Evolutionary conservation across 192 early-diverging fungal genomes (phyloP).

Genomic region (Gamsiella multidivaricata): DNA sequence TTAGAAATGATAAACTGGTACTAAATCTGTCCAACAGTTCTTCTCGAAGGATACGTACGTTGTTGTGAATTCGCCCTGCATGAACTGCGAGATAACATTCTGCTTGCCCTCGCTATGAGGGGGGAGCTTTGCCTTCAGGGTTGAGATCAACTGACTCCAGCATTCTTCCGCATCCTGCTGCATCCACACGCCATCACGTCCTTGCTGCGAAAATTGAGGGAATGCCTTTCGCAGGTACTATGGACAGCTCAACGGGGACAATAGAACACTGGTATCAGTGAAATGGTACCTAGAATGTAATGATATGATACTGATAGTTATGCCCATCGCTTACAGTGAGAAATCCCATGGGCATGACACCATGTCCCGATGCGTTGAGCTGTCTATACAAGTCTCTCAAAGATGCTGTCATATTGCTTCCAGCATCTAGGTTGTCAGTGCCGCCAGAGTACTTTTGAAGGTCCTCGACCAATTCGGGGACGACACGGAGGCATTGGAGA

Average conservation of each 20-base stretch:
- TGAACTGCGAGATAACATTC: slow-evolving; percentile 66
- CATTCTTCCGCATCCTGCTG: slow-evolving; percentile 99
- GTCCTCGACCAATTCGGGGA: slow-evolving; percentile 77
- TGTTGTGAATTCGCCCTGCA: slow-evolving; percentile 75
- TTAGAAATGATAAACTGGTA: no score
- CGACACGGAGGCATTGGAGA: slow-evolving; percentile 90
- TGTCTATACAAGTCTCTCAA: slow-evolving; percentile 80
- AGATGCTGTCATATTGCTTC: slow-evolving; percentile 73
- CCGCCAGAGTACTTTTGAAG: slow-evolving; percentile 60
- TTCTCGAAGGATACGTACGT: slow-evolving; percentile 42
- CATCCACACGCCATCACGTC: slow-evolving; percentile 74
- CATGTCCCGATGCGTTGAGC: slow-evolving; percentile 74
- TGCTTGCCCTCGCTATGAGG: slow-evolving; percentile 19
- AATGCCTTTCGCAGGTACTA: slow-evolving; percentile 79
- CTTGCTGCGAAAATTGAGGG: slow-evolving; percentile 89
- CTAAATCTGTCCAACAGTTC: no score
- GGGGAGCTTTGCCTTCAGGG: slow-evolving; percentile 68
- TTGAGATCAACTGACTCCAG: slow-evolving; percentile 88
- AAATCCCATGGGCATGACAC: slow-evolving; percentile 83
- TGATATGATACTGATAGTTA: neutral
- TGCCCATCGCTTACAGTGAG: slow-evolving; percentile 63
- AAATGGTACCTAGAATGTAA: neutral
- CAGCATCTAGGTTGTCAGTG: slow-evolving; percentile 60
- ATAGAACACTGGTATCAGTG: neutral
- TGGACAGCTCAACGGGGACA: no score